Evolutionary conservation across 495 filamentous ascomycete genomes (phyloP).

Genomic region (Choiromyces venosus): DNA sequence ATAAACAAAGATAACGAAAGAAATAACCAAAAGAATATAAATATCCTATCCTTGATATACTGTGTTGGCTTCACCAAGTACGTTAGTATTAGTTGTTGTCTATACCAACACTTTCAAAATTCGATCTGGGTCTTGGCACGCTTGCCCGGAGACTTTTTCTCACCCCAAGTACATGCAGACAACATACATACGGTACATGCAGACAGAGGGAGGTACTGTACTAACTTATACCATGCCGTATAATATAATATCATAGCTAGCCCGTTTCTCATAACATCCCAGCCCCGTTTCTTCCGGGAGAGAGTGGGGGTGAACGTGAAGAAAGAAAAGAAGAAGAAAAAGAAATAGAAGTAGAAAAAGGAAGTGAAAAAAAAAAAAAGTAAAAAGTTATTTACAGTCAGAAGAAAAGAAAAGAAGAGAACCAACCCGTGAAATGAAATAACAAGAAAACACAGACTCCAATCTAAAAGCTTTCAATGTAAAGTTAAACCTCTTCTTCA

Average conservation of each 20-base stretch:
- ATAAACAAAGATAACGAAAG: no score
- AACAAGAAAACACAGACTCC: not conserved
- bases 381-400: not conserved
- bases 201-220: not conserved
- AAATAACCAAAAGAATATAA: no score
- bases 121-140: no score
- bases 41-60: no score
- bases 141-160: no score
- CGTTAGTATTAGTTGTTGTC: no score
- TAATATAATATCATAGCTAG: no score
- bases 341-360: not conserved
- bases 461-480: not conserved
- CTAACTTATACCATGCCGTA: no score
- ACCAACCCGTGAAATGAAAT: not conserved
- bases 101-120: no score
- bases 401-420: not conserved
- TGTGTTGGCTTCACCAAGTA: no score
- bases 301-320: not conserved
- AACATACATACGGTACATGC: not conserved
- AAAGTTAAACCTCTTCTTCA: conserved; percentile 5
- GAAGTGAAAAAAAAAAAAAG: not conserved
- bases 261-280: not conserved
- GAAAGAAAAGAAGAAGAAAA: not conserved
- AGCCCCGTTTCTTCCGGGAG: not conserved
- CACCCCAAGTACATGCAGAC: not conserved